These are phyloP conservation scores for Polychytrium aggregatum DNA, from an alignment of 192 early-diverging fungal genomes.

Conservation along the genomic window DNA sequence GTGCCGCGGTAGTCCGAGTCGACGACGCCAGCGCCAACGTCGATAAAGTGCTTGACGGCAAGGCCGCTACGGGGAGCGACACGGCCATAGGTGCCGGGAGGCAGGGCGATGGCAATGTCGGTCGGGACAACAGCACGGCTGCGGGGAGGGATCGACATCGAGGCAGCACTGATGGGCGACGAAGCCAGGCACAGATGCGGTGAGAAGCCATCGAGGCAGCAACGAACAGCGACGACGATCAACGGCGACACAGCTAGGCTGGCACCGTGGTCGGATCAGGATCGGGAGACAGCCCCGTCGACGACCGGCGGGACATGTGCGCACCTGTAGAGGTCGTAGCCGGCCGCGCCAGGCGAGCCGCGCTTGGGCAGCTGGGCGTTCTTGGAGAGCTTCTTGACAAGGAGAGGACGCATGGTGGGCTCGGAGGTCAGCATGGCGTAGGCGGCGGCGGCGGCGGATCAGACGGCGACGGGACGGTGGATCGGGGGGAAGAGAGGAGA, in stretches of 20 bases:
- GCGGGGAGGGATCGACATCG: constrained; percentile 56
- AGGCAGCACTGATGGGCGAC: background rate
- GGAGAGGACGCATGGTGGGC: no score
- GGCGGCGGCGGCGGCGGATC: no score
- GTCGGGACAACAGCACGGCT: constrained; percentile 70
- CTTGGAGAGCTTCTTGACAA: constrained; percentile 59
- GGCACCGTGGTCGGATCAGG: background rate
- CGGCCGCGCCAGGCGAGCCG: constrained; percentile 73
- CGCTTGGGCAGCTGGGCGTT: constrained; percentile 69
- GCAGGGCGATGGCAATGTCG: constrained; percentile 76
- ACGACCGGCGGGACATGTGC: background rate
- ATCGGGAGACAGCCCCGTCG: background rate
- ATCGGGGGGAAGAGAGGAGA: no score
- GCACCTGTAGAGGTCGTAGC: constrained; percentile 77
- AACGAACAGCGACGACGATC: background rate
- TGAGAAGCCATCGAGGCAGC: background rate
- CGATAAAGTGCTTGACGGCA: constrained; percentile 80
- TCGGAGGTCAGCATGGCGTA: no score
- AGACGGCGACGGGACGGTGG: no score
- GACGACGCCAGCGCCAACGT: constrained; percentile 83
- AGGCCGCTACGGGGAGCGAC: constrained; percentile 89
- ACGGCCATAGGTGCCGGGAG: constrained; percentile 83
- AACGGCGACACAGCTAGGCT: background rate
- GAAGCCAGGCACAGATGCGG: background rate
- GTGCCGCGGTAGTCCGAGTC: constrained; percentile 87